phyloP scores from a whole-genome alignment of 2,329 filamentous ascomycete species.

The Scorias spongiosa region DNA sequence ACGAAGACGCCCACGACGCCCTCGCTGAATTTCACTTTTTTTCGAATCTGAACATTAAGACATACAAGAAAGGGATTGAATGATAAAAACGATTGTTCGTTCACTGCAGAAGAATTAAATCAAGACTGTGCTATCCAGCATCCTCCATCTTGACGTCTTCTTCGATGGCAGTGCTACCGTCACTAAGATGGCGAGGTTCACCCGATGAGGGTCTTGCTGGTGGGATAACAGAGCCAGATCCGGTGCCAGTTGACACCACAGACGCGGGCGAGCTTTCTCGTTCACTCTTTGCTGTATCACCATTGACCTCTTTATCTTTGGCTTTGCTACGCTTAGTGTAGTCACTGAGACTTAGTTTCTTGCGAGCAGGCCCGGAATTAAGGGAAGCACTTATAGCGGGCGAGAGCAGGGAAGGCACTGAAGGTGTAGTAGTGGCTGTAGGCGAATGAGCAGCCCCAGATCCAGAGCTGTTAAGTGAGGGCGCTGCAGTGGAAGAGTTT shows the following conservation, averaged over 20 bases:
- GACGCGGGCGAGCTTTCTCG: slow-evolving; percentile 19
- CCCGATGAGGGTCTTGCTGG: slow-evolving; percentile 11
- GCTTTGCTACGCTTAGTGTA: slow-evolving; percentile 31
- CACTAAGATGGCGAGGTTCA: slow-evolving; percentile 4
- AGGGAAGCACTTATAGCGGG: slow-evolving; percentile 26
- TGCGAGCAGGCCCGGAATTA: slow-evolving; percentile 25
- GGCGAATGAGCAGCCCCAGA: not conserved
- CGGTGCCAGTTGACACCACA: slow-evolving; percentile 5
- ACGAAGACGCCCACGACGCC: no score
- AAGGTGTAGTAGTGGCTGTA: slow-evolving; percentile 1
- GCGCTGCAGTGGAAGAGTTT: slow-evolving; percentile 8
- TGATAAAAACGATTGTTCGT: no score
- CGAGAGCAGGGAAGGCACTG: slow-evolving; percentile 13
- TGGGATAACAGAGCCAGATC: slow-evolving; percentile 9
- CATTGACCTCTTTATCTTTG: slow-evolving; percentile 11
- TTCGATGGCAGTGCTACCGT: slow-evolving; percentile 10
- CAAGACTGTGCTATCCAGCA: not conserved
- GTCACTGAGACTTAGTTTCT: slow-evolving; percentile 37
- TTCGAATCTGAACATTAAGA: no score
- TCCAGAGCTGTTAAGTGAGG: slow-evolving; percentile 8
- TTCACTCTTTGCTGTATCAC: slow-evolving; percentile 9
- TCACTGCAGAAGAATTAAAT: no score
- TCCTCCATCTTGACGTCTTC: slow-evolving; percentile 17
- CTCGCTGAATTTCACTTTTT: no score
- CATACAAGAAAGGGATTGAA: no score